These are phyloP conservation scores for Fusarium sp. DNA, from an alignment of 2,329 filamentous ascomycete species.

Conservation along the genomic window DNA sequence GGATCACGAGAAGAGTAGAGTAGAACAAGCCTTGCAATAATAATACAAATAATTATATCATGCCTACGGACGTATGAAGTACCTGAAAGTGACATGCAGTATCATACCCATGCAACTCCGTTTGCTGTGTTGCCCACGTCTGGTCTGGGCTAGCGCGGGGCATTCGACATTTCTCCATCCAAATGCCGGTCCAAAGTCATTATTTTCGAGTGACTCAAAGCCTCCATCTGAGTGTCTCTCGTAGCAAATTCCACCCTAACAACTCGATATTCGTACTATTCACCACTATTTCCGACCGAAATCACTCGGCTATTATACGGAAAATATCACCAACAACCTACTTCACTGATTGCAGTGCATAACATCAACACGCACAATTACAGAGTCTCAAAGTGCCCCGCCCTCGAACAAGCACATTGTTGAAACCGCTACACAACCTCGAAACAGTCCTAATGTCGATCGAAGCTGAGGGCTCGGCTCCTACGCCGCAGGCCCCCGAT, in stretches of 20 bases:
- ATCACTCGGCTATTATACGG: neutral
- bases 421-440: slow-evolving; percentile 18
- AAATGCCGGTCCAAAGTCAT: slow-evolving; percentile 40
- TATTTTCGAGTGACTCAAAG: slow-evolving; percentile 52
- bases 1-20: neutral
- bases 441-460: slow-evolving; percentile 46
- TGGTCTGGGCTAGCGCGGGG: slow-evolving; percentile 49
- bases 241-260: slow-evolving; percentile 16
- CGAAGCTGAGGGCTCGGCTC: slow-evolving; percentile 48
- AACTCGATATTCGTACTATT: neutral
- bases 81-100: neutral
- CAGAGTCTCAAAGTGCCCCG: slow-evolving; percentile 33
- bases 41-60: neutral
- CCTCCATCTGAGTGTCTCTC: slow-evolving; percentile 25
- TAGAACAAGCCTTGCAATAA: neutral
- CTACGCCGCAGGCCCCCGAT: slow-evolving; percentile 43
- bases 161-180: slow-evolving; percentile 43
- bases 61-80: neutral
- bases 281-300: neutral
- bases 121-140: slow-evolving; percentile 13
- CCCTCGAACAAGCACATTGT: slow-evolving; percentile 32
- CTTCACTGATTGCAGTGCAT: neutral
- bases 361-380: slow-evolving; percentile 13
- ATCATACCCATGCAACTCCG: neutral
- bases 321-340: neutral